phyloP scores from a whole-genome alignment of 208 protist genomes.

The Leishmania arabica region DNA sequence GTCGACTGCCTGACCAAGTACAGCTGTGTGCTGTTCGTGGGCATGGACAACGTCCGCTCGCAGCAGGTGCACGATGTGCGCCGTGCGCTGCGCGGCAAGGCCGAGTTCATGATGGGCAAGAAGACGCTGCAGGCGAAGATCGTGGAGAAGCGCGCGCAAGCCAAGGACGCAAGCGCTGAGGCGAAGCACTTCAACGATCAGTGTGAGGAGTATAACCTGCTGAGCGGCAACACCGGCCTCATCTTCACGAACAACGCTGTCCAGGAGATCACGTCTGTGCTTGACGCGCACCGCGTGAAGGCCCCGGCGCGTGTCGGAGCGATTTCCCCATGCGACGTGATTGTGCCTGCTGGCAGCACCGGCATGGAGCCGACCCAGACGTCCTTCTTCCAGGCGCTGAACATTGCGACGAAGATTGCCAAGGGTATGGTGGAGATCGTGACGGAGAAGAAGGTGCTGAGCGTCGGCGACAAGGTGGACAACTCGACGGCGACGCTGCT shows the following conservation, averaged over 20 bases:
- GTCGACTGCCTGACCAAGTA: slow-evolving; percentile 94
- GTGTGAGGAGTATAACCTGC: slow-evolving; percentile 59
- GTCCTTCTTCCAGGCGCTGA: slow-evolving; percentile 99
- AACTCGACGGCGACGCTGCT: slow-evolving; percentile 98
- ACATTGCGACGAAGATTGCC: slow-evolving; percentile 99
- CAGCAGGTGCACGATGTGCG: slow-evolving; percentile 97
- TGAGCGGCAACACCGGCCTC: slow-evolving; percentile 97
- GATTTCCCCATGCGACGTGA: slow-evolving; percentile 96
- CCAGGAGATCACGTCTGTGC: slow-evolving; percentile 73
- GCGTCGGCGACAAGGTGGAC: slow-evolving; percentile 95
- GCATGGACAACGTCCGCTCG: slow-evolving; percentile 98
- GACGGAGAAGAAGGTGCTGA: slow-evolving; percentile 95
- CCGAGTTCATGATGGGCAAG: slow-evolving; percentile 98
- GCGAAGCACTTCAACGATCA: slow-evolving; percentile 65
- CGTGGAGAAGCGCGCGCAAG: slow-evolving; percentile 78
- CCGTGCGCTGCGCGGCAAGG: slow-evolving; percentile 94
- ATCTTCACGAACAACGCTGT: slow-evolving; percentile 98
- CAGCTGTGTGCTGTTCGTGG: slow-evolving; percentile 95
- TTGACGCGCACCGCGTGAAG: slow-evolving; percentile 92
- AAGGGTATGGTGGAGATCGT: slow-evolving; percentile 99
- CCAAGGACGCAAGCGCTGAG: slow-evolving; percentile 42
- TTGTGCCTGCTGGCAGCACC: slow-evolving; percentile 96
- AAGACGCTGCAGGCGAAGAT: slow-evolving; percentile 98
- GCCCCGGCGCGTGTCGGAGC: slow-evolving; percentile 97
- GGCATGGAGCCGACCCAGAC: slow-evolving; percentile 98